phyloP scores from a whole-genome alignment of 2,329 filamentous ascomycete genomes.

The Metarhizium robertsii region DNA sequence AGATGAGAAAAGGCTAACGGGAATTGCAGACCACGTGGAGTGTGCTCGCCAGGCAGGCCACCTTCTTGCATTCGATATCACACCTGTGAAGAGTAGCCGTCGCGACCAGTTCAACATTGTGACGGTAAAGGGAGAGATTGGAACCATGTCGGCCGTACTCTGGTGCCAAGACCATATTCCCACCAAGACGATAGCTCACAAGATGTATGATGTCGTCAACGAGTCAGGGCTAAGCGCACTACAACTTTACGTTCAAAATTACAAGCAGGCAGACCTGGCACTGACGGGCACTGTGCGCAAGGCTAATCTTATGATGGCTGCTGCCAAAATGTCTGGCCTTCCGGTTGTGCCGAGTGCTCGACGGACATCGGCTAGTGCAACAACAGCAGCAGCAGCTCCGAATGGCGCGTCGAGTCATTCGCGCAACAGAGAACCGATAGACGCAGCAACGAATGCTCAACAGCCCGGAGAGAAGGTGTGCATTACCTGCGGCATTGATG shows the following conservation, averaged over 20 bases:
- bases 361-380: conserved; percentile 35
- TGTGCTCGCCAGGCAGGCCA: conserved; percentile 83
- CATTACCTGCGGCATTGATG: conserved; percentile 57
- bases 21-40: conserved; percentile 55
- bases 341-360: conserved; percentile 30
- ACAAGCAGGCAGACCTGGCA: conserved; percentile 88
- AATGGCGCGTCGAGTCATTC: conserved; percentile 11
- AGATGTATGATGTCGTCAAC: conserved; percentile 66
- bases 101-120: conserved; percentile 74
- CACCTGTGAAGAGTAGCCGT: conserved; percentile 79
- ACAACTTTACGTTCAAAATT: conserved; percentile 78
- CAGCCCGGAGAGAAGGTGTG: conserved; percentile 46
- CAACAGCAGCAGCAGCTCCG: conserved; percentile 9
- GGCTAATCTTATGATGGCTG: conserved; percentile 65
- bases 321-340: conserved; percentile 42
- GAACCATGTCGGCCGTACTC: conserved; percentile 73
- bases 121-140: conserved; percentile 70
- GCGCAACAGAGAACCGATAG: conserved; percentile 17
- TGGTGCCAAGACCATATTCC: conserved; percentile 88
- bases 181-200: conserved; percentile 63
- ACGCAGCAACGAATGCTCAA: conserved; percentile 16
- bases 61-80: conserved; percentile 80
- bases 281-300: conserved; percentile 90
- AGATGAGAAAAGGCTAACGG: conserved; percentile 6
- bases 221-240: conserved; percentile 68